A percentile compares a stretch with the other conserved stretches of the same genome.
These are phyloP conservation scores for Suillus tomentosus DNA, from an alignment of 768 basidiomycete species.

Conservation along the genomic window DNA sequence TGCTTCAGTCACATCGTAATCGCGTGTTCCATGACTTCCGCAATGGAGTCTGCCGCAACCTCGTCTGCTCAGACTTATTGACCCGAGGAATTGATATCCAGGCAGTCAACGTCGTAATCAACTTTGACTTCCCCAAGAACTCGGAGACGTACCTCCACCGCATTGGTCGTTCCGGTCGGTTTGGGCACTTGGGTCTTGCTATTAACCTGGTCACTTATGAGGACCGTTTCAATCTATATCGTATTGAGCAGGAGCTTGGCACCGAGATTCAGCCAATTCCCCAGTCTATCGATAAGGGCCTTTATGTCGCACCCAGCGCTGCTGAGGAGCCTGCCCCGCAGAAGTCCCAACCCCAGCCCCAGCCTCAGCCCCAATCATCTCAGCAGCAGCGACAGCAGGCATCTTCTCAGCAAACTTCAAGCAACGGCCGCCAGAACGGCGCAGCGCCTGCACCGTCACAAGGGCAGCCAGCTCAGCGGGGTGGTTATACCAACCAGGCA, in stretches of 20 bases:
- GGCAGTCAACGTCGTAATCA: slow-evolving; percentile 99
- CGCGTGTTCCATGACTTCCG: slow-evolving; percentile 99
- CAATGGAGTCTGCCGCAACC: slow-evolving; percentile 96
- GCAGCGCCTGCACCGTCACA: slow-evolving; percentile 23
- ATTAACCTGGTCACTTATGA: slow-evolving; percentile 99
- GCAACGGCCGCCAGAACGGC: slow-evolving; percentile 34
- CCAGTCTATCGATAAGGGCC: slow-evolving; percentile 81
- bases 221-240: slow-evolving; percentile 96
- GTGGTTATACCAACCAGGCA: slow-evolving; percentile 26
- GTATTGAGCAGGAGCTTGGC: slow-evolving; percentile 97
- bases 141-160: slow-evolving; percentile 98
- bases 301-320: slow-evolving; percentile 86
- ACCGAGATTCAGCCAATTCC: slow-evolving; percentile 98
- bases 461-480: slow-evolving; percentile 20
- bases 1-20: slow-evolving; percentile 98
- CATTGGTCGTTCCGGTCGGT: slow-evolving; percentile 96
- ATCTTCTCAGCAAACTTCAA: slow-evolving; percentile 25
- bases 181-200: slow-evolving; percentile 94
- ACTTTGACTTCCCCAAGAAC: slow-evolving; percentile 99
- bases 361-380: slow-evolving; percentile 37
- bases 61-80: slow-evolving; percentile 96
- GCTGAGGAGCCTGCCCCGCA: slow-evolving; percentile 47
- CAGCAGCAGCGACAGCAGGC: slow-evolving; percentile 34
- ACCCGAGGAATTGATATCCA: slow-evolving; percentile 99
- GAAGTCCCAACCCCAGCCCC: slow-evolving; percentile 36